phyloP scores from a whole-genome alignment of 2,329 filamentous ascomycete species.

The Didymella keratinophila region DNA sequence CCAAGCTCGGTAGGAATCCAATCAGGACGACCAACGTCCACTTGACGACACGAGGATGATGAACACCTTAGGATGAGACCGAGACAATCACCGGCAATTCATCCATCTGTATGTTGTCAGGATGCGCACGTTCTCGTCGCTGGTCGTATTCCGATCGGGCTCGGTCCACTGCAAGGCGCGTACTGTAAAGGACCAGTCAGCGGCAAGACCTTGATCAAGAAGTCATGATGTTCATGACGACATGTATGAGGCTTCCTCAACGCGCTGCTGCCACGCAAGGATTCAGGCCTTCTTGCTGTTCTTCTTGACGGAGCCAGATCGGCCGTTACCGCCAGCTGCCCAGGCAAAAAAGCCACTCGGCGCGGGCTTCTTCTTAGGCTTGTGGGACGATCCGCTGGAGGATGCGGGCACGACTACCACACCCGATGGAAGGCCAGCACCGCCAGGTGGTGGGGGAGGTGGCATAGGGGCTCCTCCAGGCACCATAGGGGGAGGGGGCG shows the following conservation, averaged over 20 bases:
- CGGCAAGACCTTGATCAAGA: neutral
- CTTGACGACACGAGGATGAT: neutral
- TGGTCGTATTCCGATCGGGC: neutral
- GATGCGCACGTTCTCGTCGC: slow-evolving; percentile 1
- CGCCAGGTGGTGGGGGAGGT: neutral
- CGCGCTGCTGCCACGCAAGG: slow-evolving; percentile 20
- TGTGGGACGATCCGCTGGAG: slow-evolving; percentile 4
- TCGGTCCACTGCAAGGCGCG: slow-evolving; percentile 1
- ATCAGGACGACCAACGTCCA: neutral
- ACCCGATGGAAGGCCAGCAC: neutral
- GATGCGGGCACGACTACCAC: neutral
- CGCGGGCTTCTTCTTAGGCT: slow-evolving; percentile 17
- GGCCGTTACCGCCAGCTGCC: slow-evolving; percentile 13
- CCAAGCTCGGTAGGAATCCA: neutral
- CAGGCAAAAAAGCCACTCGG: slow-evolving; percentile 19
- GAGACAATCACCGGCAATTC: neutral
- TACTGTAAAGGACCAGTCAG: slow-evolving; percentile 1
- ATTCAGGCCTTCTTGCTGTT: slow-evolving; percentile 23
- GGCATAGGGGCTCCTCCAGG: neutral
- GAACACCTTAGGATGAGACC: neutral
- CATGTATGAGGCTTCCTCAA: slow-evolving; percentile 17
- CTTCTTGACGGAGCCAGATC: slow-evolving; percentile 17
- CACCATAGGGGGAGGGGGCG: neutral
- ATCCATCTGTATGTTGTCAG: slow-evolving; percentile 6
- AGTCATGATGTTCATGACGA: slow-evolving; percentile 4